Conservation (phyloP, 805 yeast species). For the Komagataella mondaviorum region DNA sequence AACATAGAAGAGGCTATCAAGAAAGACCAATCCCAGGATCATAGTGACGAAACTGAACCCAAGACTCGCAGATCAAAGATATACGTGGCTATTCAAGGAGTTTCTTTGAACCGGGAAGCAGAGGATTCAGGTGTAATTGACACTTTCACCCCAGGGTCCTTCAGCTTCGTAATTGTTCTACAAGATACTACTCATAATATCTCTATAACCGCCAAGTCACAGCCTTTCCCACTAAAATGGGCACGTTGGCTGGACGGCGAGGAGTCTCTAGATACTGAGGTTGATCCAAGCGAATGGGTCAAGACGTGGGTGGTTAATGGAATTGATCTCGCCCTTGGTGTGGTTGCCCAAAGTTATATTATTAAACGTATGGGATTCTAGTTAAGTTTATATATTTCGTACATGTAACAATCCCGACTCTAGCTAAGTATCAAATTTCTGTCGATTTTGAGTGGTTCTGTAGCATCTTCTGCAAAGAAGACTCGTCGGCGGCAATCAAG, state of each 20-base stretch:
- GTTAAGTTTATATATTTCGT: neutral
- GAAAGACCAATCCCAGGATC: conserved; percentile 16
- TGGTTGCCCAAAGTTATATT: conserved; percentile 82
- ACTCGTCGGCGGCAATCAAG: conserved; percentile 34
- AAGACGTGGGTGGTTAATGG: conserved; percentile 72
- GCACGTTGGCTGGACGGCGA: conserved; percentile 74
- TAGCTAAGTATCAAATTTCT: neutral
- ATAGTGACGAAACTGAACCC: conserved; percentile 4
- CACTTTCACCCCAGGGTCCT: conserved; percentile 35
- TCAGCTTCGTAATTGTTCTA: conserved; percentile 63
- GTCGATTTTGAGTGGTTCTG: conserved; percentile 14
- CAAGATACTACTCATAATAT: conserved; percentile 72
- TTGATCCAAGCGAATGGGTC: conserved; percentile 78
- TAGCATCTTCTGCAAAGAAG: conserved; percentile 28
- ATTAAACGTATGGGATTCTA: conserved; percentile 75
- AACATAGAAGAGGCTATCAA: conserved; percentile 68
- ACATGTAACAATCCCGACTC: neutral
- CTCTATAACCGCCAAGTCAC: conserved; percentile 65
- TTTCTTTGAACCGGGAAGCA: conserved; percentile 8
- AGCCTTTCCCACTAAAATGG: conserved; percentile 86
- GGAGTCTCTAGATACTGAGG: conserved; percentile 14
- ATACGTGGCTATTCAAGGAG: conserved; percentile 18
- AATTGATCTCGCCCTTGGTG: conserved; percentile 66
- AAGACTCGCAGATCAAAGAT: conserved; percentile 11
- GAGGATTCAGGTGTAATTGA: conserved; percentile 27